phyloP scores from a whole-genome alignment of 768 basidiomycete species.

The Tricholoma matsutake region DNA sequence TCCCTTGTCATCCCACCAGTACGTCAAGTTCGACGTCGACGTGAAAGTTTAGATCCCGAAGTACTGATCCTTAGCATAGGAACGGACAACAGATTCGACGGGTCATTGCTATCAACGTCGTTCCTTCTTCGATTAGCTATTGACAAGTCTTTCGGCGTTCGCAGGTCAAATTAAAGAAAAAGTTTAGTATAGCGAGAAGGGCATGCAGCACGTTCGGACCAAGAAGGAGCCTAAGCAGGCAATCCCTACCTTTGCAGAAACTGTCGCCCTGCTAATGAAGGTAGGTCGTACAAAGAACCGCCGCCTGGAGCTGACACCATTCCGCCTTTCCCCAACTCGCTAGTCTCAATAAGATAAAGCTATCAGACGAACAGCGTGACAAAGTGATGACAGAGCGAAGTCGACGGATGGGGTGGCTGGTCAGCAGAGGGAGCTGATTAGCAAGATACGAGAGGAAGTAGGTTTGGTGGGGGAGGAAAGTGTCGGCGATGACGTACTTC shows the following conservation, averaged over 20 bases:
- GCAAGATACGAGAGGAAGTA: too few species aligned
- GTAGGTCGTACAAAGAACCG: conserved; percentile 35
- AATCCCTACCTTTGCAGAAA: conserved; percentile 89
- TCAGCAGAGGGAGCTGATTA: too few species aligned
- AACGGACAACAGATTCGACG: conserved; percentile 78
- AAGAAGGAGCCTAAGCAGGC: conserved; percentile 75
- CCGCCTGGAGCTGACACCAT: conserved; percentile 11
- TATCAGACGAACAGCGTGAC: too few species aligned
- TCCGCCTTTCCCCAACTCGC: not conserved
- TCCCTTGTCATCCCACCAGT: too few species aligned
- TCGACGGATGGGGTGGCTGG: too few species aligned
- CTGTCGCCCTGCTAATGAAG: conserved; percentile 73
- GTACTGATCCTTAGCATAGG: conserved; percentile 44
- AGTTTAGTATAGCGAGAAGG: conserved; percentile 66
- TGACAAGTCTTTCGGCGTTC: not conserved
- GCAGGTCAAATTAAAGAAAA: conserved; percentile 67
- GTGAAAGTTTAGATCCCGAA: conserved; percentile 2
- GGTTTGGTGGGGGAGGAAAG: too few species aligned
- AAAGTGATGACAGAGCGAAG: too few species aligned
- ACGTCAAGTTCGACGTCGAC: too few species aligned
- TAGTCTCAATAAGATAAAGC: too few species aligned
- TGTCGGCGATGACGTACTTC: too few species aligned
- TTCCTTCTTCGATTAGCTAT: not conserved
- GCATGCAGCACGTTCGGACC: conserved; percentile 79
- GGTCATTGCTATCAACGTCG: conserved; percentile 34